Conservation (phyloP, 345 rosid genomes). For the Euphorbia tirucalli region DNA sequence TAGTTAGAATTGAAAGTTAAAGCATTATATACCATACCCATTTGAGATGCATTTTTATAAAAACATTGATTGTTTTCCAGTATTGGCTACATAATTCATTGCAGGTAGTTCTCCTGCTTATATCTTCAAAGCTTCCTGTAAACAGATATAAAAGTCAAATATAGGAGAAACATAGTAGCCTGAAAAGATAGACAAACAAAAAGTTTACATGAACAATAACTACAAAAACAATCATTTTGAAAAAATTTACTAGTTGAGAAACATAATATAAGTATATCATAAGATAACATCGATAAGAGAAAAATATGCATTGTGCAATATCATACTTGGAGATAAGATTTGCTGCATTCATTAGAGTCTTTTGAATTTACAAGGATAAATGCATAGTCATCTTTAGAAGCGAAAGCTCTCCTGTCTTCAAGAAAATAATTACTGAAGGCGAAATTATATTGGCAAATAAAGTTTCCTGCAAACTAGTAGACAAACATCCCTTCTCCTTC, state of each 20-base stretch:
- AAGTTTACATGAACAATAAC: not conserved
- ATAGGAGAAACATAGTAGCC: conserved; percentile 2
- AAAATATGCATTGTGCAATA: no score
- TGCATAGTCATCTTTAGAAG: no score
- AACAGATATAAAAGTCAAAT: not conserved
- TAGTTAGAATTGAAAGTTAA: conserved; percentile 7
- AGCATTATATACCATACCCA: conserved; percentile 38
- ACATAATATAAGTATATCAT: not conserved
- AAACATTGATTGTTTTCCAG: conserved; percentile 67
- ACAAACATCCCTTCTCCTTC: conserved; percentile 24
- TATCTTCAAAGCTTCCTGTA: conserved; percentile 50
- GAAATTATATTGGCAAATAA: not conserved
- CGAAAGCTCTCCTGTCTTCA: conserved; percentile 15
- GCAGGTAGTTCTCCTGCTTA: conserved; percentile 63
- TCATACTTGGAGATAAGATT: no score
- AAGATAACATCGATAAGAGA: not conserved
- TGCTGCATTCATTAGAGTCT: no score
- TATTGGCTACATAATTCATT: conserved; percentile 73
- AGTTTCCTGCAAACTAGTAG: not conserved
- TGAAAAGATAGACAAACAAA: not conserved
- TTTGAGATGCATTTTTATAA: conserved; percentile 61
- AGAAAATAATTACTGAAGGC: not conserved
- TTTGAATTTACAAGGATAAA: no score
- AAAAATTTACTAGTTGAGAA: not conserved
- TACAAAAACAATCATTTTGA: not conserved